Evolutionary conservation across 2,329 filamentous ascomycete genomes (phyloP), one percentile per base, ranked within the genome.

Genomic region (Byssothecium circinans): DNA sequence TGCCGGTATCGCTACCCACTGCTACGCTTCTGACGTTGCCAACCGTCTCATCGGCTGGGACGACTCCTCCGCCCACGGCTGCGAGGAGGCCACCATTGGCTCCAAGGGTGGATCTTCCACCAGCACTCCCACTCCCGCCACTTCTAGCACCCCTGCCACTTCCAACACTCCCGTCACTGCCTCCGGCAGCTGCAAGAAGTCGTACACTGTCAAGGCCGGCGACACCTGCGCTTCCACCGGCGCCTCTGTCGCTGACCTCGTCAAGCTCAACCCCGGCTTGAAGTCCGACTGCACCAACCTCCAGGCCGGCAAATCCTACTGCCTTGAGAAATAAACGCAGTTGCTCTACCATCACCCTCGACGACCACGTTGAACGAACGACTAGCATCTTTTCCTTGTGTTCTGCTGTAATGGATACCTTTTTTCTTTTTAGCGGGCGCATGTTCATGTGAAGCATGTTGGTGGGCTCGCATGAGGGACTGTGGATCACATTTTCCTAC

Each of bases 1-100:
- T 33, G 65, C 69, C 44, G 74, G 74, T 36, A 68, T 74, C 49
- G 57, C 60, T 29, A 78, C 77, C 15, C 70, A 73, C 51, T 80
- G 77, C 67, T 82, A 82, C 58, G 68, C 73, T 8, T 72, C 67
- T 15, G 79, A 81, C 52, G 67, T 81, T 52, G 78, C 79, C 39
- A 79, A 79, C 57, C 67, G 76, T 36, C 62, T 79, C 34, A 62
- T 64, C 14, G 72, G 75, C 11, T 77, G 74, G 74, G 32, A 36
- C 15, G 55, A 53, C 18, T 43, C 49, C 8, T 12, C 40, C 33
- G 23, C 30, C 25, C 53, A 51, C 38, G n/a, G 18, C 12, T 66
- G 64, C 47, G 46, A 58, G 18, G 52, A 58, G 35, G 44, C 22
- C 20, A 45, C 52, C 33, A 58, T 59, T 36, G 57, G 50, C 36